These are phyloP conservation scores for Neurospora intermedia DNA, from an alignment of 495 filamentous ascomycete species.

Conservation along the genomic window DNA sequence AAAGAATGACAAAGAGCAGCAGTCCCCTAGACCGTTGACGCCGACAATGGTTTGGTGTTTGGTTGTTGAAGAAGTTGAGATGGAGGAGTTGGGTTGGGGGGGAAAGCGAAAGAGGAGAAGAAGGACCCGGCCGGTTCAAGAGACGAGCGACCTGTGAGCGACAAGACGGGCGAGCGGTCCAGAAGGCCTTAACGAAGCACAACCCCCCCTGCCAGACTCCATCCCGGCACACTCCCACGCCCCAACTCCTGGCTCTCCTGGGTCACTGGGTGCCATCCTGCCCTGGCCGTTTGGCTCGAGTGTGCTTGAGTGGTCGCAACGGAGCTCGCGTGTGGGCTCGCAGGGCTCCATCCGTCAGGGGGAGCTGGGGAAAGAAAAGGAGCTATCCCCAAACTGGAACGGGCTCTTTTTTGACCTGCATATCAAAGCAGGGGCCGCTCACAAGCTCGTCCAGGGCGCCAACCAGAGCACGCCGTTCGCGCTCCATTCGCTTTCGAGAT, in stretches of 20 bases:
- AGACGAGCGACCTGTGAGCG: not conserved
- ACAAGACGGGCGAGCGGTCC: not conserved
- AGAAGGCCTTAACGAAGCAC: not conserved
- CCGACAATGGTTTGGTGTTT: slow-evolving; percentile 16
- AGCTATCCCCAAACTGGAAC: not conserved
- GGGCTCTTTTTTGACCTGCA: not conserved
- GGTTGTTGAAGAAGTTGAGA: slow-evolving; percentile 4
- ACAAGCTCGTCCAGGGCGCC: not conserved
- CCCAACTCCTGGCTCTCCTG: not conserved
- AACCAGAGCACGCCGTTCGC: not conserved
- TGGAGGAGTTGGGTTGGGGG: not conserved
- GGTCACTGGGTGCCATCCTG: not conserved
- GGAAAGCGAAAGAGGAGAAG: slow-evolving; percentile 12
- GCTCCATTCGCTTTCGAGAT: slow-evolving; percentile 3
- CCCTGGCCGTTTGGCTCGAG: not conserved
- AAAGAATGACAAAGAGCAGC: slow-evolving; percentile 15
- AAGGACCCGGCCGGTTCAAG: slow-evolving; percentile 2
- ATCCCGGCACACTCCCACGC: not conserved
- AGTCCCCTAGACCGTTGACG: slow-evolving; percentile 12
- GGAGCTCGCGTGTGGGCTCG: not conserved
- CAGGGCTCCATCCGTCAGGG: not conserved
- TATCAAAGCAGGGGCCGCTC: not conserved
- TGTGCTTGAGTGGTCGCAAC: not conserved
- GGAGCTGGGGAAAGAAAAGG: not conserved
- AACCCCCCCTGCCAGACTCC: not conserved